Percentiles rank a stretch among this genome's conserved stretches.
These are phyloP conservation scores for Dipteronia dyeriana DNA, from an alignment of 345 rosid genomes.

Conservation along the genomic window DNA sequence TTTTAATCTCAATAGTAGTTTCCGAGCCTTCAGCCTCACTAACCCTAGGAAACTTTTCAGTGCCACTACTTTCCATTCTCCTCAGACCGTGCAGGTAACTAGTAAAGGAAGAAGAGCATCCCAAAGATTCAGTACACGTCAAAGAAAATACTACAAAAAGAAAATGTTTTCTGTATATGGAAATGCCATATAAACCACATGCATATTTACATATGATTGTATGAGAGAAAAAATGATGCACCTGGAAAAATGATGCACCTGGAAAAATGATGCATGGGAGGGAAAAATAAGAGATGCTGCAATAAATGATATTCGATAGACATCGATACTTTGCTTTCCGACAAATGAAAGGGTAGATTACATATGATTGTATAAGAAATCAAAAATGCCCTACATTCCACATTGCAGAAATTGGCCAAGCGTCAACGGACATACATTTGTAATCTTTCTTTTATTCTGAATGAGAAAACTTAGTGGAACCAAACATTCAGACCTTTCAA, in stretches of 20 bases:
- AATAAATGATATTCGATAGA: not conserved
- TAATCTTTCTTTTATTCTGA: not conserved
- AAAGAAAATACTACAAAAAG: not conserved
- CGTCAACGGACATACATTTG: not conserved
- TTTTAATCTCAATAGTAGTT: slow-evolving; percentile 64
- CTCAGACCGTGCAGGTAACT: slow-evolving; percentile 28
- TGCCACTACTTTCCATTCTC: slow-evolving; percentile 54
- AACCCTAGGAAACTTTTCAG: slow-evolving; percentile 32
- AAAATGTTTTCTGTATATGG: not conserved
- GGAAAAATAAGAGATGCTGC: not conserved
- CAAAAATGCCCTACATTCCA: not conserved
- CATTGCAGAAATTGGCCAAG: not conserved
- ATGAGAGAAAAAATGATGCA: no score
- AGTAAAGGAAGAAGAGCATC: slow-evolving; percentile 22
- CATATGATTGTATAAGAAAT: not conserved
- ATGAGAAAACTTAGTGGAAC: not conserved
- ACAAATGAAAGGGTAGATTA: not conserved
- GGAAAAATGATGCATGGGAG: not conserved
- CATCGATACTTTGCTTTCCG: not conserved
- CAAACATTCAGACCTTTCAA: not conserved
- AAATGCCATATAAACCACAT: not conserved
- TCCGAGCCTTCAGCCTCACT: slow-evolving; percentile 48
- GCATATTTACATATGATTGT: not conserved
- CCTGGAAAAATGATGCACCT: no score
- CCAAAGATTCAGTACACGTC: slow-evolving; percentile 15